Evolutionary conservation across 2,329 filamentous ascomycete species (phyloP), one percentile per base, ranked within the genome.

Genomic region (Dendrostoma leiphaemia): DNA sequence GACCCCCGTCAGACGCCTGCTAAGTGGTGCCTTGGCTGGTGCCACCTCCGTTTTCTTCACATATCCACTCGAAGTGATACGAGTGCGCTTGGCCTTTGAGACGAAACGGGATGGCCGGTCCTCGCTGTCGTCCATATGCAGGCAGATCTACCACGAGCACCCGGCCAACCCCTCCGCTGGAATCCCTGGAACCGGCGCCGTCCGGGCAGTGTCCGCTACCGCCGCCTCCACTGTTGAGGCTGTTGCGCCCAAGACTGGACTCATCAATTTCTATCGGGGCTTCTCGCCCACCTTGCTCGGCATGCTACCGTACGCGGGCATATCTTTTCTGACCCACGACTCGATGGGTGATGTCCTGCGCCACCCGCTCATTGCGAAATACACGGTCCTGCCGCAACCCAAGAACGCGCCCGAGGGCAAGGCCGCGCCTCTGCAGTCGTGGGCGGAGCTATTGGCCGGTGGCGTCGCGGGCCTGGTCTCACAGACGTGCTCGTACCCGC

Each of bases 231-330:
- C 74, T 0, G 73, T 84, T 1, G 76, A 79, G 21, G 72, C 75
- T 9, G 74, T 80, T 0, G 76, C 81, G 0, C 86, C 89, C 0
- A 78, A 77, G 24, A 80, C 79, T 10, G 93, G 93, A 4, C 69
- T 97, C 1, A 72, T 84, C 53, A 99, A 99, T 71, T 99, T 99
- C 70, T 99, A 97, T 72, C 85, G 94, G 46, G 94, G 94, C 47
- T 99, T 99, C 70, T 84, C 85, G 0, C 90, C 93, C 0, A 97
- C 94, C 0, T 72, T 99, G 5, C 78, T 95, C 57, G 94, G 94
- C 63, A 99, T 99, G 93, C 76, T 99, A 1, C 94, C 94, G 0
- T 99, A 99, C 66, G 94, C 94, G 1, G 94, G 94, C 63, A 87
- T 95, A 65, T 96, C 91, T 1, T 99, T 99, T 73, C 81, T 99